A percentile compares a stretch with the other conserved stretches of the same genome.
Conservation (phyloP, 1,284 basidiomycete genomes). For the Gomphus bonarii region DNA sequence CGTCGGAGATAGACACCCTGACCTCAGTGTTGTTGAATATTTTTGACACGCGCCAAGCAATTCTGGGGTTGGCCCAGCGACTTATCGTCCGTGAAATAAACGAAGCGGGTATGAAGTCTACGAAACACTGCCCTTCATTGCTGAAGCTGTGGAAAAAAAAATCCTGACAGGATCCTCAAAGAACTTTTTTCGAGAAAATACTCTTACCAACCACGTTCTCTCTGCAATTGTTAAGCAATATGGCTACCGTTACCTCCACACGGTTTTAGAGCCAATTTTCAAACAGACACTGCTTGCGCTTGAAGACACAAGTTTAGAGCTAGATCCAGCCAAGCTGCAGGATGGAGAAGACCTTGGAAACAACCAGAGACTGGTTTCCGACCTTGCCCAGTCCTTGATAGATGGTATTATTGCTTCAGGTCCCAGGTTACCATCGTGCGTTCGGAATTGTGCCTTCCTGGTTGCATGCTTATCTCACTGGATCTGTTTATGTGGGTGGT, state of each 20-base stretch:
- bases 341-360: slow-evolving; percentile 50
- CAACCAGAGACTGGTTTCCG: slow-evolving; percentile 64
- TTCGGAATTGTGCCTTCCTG: too few relatives aligned
- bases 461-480: not conserved
- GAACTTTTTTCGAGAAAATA: slow-evolving; percentile 77
- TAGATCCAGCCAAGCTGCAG: slow-evolving; percentile 59
- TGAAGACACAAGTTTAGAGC: slow-evolving; percentile 63
- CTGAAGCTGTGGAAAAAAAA: not conserved
- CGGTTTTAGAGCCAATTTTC: slow-evolving; percentile 66
- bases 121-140: not conserved
- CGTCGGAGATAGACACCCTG: slow-evolving; percentile 60
- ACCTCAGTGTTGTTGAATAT: slow-evolving; percentile 78
- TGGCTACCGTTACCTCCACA: slow-evolving; percentile 80
- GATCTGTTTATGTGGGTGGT: not conserved
- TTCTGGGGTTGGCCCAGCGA: slow-evolving; percentile 68
- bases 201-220: slow-evolving; percentile 73
- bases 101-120: slow-evolving; percentile 47
- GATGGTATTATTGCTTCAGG: slow-evolving; percentile 67
- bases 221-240: slow-evolving; percentile 79
- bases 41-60: slow-evolving; percentile 65
- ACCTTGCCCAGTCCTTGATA: slow-evolving; percentile 69
- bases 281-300: slow-evolving; percentile 56
- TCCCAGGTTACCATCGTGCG: slow-evolving; percentile 71
- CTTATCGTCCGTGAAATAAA: slow-evolving; percentile 81
- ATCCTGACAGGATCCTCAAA: slow-evolving; percentile 29